A percentile compares a stretch with the other conserved stretches of the same genome.
Conservation (phyloP, 441 rosid genomes). For the Pelargonium hybrid region DNA sequence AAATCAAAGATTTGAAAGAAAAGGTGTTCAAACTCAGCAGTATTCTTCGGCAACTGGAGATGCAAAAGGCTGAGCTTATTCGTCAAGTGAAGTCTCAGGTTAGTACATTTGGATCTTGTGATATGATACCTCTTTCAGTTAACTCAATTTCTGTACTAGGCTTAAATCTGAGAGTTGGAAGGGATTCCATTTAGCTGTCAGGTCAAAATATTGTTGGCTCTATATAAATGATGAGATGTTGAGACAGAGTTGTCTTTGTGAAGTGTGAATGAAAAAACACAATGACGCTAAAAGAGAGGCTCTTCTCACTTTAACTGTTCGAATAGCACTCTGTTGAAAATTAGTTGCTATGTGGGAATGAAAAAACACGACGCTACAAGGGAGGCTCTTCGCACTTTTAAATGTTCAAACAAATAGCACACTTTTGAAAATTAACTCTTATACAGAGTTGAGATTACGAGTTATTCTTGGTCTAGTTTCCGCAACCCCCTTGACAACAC, state of each 20-base stretch:
- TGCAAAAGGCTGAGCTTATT: slow-evolving; percentile 54
- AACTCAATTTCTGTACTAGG: neutral
- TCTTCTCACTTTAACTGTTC: too few species aligned
- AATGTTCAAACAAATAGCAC: too few species aligned
- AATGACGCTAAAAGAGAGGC: neutral
- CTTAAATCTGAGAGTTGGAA: neutral
- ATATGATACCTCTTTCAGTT: neutral
- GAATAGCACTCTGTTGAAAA: too few species aligned
- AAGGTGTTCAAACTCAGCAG: slow-evolving; percentile 56
- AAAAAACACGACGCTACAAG: too few species aligned
- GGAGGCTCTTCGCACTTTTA: too few species aligned
- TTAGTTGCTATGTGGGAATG: too few species aligned
- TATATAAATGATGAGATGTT: neutral
- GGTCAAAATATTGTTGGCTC: neutral
- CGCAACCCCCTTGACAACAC: too few species aligned
- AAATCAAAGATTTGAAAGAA: slow-evolving; percentile 63
- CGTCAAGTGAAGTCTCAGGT: slow-evolving; percentile 65
- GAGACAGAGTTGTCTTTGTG: too few species aligned
- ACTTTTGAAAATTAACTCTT: too few species aligned
- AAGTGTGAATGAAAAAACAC: neutral
- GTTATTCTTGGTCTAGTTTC: too few species aligned
- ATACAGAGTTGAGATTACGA: too few species aligned
- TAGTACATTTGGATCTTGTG: slow-evolving; percentile 15
- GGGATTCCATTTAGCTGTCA: neutral
- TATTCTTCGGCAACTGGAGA: slow-evolving; percentile 49